These are phyloP conservation scores for Ceratobasidium sp. DNA, from an alignment of 1,284 basidiomycete species.

Conservation along the genomic window DNA sequence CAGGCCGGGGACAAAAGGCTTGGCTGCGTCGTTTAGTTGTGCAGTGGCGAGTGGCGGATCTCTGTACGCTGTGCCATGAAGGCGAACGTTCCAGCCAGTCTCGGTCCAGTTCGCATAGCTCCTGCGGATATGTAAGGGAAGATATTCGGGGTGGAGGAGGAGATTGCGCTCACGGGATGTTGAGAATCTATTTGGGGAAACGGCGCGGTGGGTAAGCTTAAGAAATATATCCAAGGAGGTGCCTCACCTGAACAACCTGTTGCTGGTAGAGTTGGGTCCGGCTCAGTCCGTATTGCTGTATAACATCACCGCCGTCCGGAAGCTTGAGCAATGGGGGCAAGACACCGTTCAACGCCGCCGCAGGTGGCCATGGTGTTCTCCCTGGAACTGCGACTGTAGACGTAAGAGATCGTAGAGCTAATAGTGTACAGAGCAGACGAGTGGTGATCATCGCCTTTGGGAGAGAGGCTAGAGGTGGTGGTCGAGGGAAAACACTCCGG, in stretches of 20 bases:
- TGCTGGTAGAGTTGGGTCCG: constrained; percentile 41
- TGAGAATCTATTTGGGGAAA: constrained; percentile 33
- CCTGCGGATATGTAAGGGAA: constrained; percentile 12
- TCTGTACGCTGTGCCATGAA: constrained; percentile 48
- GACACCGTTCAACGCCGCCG: constrained; percentile 43
- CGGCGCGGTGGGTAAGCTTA: not conserved
- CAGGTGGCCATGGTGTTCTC: constrained; percentile 28
- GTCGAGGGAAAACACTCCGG: not conserved
- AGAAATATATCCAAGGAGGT: not conserved
- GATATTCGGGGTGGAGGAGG: not conserved
- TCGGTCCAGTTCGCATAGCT: constrained; percentile 49
- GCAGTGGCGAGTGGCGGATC: constrained; percentile 43
- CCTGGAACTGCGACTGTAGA: constrained; percentile 7
- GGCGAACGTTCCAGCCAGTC: constrained; percentile 48
- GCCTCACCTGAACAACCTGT: constrained; percentile 37
- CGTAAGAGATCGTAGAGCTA: constrained; percentile 9
- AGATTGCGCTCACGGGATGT: constrained; percentile 45
- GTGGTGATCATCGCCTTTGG: constrained; percentile 1
- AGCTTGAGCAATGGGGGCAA: constrained; percentile 46
- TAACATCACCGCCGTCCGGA: constrained; percentile 45
- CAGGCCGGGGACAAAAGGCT: constrained; percentile 45
- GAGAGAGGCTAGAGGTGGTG: constrained; percentile 2
- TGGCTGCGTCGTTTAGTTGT: constrained; percentile 44
- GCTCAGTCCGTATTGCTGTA: constrained; percentile 41
- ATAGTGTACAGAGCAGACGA: constrained; percentile 2